A percentile compares a stretch with the other conserved stretches of the same genome.
These are phyloP conservation scores for Dipteronia dyeriana DNA, from an alignment of 345 rosid genomes.

Conservation along the genomic window DNA sequence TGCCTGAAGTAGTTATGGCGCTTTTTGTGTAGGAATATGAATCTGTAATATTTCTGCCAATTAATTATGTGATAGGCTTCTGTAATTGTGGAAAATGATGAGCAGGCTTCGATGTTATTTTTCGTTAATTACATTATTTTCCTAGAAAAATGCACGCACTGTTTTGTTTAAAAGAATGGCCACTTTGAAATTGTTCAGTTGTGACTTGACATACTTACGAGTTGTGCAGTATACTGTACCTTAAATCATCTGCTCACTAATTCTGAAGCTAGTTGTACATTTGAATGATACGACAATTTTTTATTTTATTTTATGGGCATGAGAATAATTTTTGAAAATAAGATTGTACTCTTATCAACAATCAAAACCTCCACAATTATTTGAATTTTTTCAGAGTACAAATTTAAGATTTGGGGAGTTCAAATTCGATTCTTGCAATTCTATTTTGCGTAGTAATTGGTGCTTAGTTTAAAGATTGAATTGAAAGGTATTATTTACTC, in stretches of 20 bases:
- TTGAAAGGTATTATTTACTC: background rate
- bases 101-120: background rate
- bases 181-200: background rate
- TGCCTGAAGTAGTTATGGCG: background rate
- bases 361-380: too few species aligned
- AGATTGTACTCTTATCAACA: background rate
- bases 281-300: too few species aligned
- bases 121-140: background rate
- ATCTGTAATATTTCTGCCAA: background rate
- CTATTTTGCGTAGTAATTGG: too few species aligned
- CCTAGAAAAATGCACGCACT: background rate
- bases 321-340: too few species aligned
- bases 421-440: too few species aligned
- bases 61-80: background rate
- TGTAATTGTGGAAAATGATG: constrained; percentile 6
- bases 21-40: background rate
- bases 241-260: too few species aligned
- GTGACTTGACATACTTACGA: background rate
- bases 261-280: too few species aligned
- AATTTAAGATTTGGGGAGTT: too few species aligned
- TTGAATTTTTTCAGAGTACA: background rate
- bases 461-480: background rate
- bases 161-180: too few species aligned
- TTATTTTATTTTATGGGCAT: too few species aligned
- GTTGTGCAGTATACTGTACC: too few species aligned